These are phyloP conservation scores for Arabis hirsuta DNA, from an alignment of 345 rosid species.

Conservation along the genomic window DNA sequence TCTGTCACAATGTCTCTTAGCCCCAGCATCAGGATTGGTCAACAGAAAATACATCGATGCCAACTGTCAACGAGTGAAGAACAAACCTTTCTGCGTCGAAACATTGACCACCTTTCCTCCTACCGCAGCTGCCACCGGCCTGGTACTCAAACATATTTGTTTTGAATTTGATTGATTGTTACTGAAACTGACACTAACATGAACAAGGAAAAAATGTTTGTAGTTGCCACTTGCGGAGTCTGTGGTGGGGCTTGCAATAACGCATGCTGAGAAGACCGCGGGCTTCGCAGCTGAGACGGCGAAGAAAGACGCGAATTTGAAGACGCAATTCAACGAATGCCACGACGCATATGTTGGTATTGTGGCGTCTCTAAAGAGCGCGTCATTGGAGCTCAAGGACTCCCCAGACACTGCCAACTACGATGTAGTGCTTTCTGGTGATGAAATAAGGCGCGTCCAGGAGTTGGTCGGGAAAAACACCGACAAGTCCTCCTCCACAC, in stretches of 20 bases:
- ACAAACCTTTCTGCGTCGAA: slow-evolving; percentile 31
- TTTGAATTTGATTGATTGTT: no score
- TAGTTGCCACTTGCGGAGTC: slow-evolving; percentile 29
- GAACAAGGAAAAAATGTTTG: no score
- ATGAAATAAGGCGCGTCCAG: slow-evolving; percentile 11
- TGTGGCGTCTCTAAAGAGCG: slow-evolving; percentile 37
- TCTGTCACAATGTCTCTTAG: slow-evolving; percentile 33
- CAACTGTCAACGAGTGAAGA: slow-evolving; percentile 31
- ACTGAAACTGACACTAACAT: no score
- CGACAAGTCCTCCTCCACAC: slow-evolving; percentile 28
- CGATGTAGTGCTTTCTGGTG: slow-evolving; percentile 34
- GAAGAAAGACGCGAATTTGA: slow-evolving; percentile 16
- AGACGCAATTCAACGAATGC: slow-evolving; percentile 24
- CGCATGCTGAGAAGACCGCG: slow-evolving; percentile 33
- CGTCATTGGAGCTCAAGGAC: slow-evolving; percentile 4
- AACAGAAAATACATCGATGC: slow-evolving; percentile 30
- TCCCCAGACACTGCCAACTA: slow-evolving; percentile 42
- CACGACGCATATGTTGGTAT: slow-evolving; percentile 31
- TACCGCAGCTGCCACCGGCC: slow-evolving; percentile 23
- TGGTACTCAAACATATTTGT: not conserved
- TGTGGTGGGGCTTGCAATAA: slow-evolving; percentile 20
- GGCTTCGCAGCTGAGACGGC: slow-evolving; percentile 24
- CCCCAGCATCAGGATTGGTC: slow-evolving; percentile 10
- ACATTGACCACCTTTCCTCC: slow-evolving; percentile 37
- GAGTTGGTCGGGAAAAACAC: slow-evolving; percentile 17